phyloP scores from a whole-genome alignment of 1,284 basidiomycete genomes.

The Irpex sp. region DNA sequence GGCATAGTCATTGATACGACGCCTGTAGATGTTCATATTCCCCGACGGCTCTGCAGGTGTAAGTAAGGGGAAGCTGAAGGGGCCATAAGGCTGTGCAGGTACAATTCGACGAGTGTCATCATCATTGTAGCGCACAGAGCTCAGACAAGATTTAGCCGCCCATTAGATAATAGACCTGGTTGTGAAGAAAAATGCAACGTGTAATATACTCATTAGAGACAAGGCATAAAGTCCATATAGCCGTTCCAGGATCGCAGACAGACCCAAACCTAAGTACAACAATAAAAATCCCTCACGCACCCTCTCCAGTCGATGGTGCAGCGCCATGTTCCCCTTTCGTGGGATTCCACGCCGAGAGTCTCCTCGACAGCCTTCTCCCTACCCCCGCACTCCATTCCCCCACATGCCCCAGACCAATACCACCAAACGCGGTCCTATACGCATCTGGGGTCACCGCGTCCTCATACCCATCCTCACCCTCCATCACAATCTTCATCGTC shows the following conservation, averaged over 20 bases:
- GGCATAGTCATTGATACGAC: not conserved
- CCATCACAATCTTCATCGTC: conserved; percentile 46
- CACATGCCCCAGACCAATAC: not conserved
- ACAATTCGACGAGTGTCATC: too few species aligned
- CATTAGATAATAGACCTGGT: too few species aligned
- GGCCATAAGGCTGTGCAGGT: too few species aligned
- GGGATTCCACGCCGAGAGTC: not conserved
- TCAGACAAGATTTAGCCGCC: too few species aligned
- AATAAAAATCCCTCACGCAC: not conserved
- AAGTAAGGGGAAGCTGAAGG: too few species aligned
- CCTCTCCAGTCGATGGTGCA: not conserved
- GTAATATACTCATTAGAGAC: too few species aligned
- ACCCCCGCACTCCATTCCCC: not conserved
- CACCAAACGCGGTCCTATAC: not conserved
- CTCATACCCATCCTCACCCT: conserved; percentile 40
- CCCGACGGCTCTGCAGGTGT: too few species aligned
- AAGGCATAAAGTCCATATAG: too few species aligned
- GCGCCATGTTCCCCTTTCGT: not conserved
- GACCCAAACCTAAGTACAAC: not conserved
- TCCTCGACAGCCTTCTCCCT: conserved; percentile 3
- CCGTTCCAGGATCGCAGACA: too few species aligned
- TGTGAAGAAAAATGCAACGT: too few species aligned
- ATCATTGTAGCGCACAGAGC: too few species aligned
- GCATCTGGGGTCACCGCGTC: conserved; percentile 12
- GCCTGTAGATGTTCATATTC: not conserved